Conservation (phyloP, 2,329 filamentous ascomycete species). For the Aspergillus flavus region DNA sequence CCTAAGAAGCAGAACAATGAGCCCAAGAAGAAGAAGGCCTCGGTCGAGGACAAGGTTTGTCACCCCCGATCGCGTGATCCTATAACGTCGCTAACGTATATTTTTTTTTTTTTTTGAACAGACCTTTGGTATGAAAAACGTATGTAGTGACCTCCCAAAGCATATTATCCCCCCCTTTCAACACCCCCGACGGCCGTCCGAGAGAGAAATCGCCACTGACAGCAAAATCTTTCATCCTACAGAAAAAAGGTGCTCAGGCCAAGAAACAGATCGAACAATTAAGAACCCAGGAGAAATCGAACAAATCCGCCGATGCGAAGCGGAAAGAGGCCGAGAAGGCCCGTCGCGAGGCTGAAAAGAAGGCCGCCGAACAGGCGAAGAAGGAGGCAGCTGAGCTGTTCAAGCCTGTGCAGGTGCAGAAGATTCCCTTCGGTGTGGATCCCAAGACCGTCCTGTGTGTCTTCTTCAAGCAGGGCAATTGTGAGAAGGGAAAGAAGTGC, state of each 20-base stretch:
- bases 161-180: neutral
- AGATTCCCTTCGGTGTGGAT: slow-evolving; percentile 95
- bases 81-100: slow-evolving; percentile 2
- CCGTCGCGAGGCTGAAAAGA: slow-evolving; percentile 81
- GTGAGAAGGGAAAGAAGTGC: slow-evolving; percentile 96
- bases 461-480: slow-evolving; percentile 96
- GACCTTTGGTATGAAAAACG: slow-evolving; percentile 99
- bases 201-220: slow-evolving; percentile 22
- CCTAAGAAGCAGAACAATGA: slow-evolving; percentile 50
- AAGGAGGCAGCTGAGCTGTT: slow-evolving; percentile 79
- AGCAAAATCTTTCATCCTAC: slow-evolving; percentile 13
- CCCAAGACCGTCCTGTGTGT: slow-evolving; percentile 96
- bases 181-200: slow-evolving; percentile 9
- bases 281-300: slow-evolving; percentile 69
- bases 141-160: slow-evolving; percentile 36
- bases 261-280: slow-evolving; percentile 91
- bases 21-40: slow-evolving; percentile 52
- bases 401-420: slow-evolving; percentile 93
- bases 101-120: slow-evolving; percentile 27
- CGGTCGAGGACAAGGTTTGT: slow-evolving; percentile 76
- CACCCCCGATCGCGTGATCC: neutral
- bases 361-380: slow-evolving; percentile 81
- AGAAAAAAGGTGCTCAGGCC: slow-evolving; percentile 88
- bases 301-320: slow-evolving; percentile 86
- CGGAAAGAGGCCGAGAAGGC: slow-evolving; percentile 68